A percentile compares a stretch with the other conserved stretches of the same genome.
Evolutionary conservation across 352 stramenopile species (phyloP).

Genomic region (Phytopythium aichiense): DNA sequence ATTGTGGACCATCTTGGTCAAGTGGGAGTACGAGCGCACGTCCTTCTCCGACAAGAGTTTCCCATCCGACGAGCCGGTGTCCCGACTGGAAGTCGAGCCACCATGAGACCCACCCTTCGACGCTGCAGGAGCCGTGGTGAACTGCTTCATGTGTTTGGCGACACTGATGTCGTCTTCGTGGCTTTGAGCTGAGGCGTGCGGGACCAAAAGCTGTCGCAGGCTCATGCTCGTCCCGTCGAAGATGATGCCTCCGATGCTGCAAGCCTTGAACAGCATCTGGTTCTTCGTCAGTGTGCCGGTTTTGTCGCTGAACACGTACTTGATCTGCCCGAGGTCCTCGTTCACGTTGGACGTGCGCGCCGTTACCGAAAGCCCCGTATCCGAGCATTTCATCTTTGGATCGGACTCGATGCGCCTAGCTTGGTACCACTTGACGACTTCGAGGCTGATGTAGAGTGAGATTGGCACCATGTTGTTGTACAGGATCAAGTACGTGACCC

Average conservation of each 20-base stretch:
- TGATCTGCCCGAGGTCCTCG: slow-evolving; percentile 95
- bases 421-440: slow-evolving; percentile 95
- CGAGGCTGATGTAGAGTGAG: slow-evolving; percentile 97
- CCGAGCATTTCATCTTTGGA: slow-evolving; percentile 47
- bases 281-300: slow-evolving; percentile 99
- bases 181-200: not conserved
- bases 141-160: not conserved
- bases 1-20: slow-evolving; percentile 69
- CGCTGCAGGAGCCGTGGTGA: not conserved
- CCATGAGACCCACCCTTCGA: not conserved
- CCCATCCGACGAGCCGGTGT: slow-evolving; percentile 11
- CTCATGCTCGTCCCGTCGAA: slow-evolving; percentile 81
- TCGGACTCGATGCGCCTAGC: slow-evolving; percentile 90
- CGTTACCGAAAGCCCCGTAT: slow-evolving; percentile 63
- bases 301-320: slow-evolving; percentile 99
- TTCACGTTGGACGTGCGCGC: slow-evolving; percentile 93
- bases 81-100: not conserved
- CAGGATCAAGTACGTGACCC: slow-evolving; percentile 80
- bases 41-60: slow-evolving; percentile 63
- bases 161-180: not conserved
- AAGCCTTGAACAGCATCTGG: slow-evolving; percentile 97
- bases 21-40: slow-evolving; percentile 54
- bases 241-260: slow-evolving; percentile 88
- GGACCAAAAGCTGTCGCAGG: slow-evolving; percentile 15
- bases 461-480: slow-evolving; percentile 95